A percentile compares a stretch with the other conserved stretches of the same genome.
Evolutionary conservation across 495 filamentous ascomycete species (phyloP).

Genomic region (Letharia lupina): DNA sequence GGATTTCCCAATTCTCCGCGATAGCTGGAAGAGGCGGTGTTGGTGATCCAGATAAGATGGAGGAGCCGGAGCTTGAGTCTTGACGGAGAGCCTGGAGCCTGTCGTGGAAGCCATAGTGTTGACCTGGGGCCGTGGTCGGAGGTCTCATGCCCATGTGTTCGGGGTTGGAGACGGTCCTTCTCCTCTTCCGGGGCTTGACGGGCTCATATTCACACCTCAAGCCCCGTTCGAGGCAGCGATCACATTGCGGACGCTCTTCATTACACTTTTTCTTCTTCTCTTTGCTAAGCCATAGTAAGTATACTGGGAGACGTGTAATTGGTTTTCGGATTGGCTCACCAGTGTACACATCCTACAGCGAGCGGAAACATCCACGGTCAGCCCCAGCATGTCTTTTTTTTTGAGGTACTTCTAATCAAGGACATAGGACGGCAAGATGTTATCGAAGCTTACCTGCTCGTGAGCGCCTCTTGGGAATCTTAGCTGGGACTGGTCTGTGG

Average conservation of each 20-base stretch:
- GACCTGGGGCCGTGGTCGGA: slow-evolving; percentile 27
- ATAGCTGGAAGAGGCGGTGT: slow-evolving; percentile 28
- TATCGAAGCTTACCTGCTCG: slow-evolving; percentile 45
- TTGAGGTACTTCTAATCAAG: background rate
- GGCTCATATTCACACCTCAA: slow-evolving; percentile 48
- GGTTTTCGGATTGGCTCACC: slow-evolving; percentile 36
- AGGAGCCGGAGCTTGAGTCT: slow-evolving; percentile 28
- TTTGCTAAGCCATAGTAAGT: slow-evolving; percentile 31
- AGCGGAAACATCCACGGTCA: slow-evolving; percentile 10
- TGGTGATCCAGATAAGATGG: slow-evolving; percentile 26
- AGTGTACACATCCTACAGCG: slow-evolving; percentile 46
- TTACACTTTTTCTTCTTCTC: slow-evolving; percentile 63
- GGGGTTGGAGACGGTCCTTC: slow-evolving; percentile 32
- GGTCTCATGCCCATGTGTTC: slow-evolving; percentile 27
- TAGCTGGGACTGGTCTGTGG: slow-evolving; percentile 48
- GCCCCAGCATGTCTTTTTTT: slow-evolving; percentile 7
- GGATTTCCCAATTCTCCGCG: slow-evolving; percentile 28
- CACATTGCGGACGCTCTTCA: slow-evolving; percentile 49
- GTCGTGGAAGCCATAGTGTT: slow-evolving; percentile 28
- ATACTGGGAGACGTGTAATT: slow-evolving; percentile 11
- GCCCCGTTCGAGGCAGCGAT: slow-evolving; percentile 47
- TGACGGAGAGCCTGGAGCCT: slow-evolving; percentile 28
- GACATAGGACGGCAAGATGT: slow-evolving; percentile 3
- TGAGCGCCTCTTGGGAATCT: slow-evolving; percentile 52
- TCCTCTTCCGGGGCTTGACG: slow-evolving; percentile 49